Evolutionary conservation across 108 stramenopile species (phyloP).

Genomic region (Bacterosira constricta): DNA sequence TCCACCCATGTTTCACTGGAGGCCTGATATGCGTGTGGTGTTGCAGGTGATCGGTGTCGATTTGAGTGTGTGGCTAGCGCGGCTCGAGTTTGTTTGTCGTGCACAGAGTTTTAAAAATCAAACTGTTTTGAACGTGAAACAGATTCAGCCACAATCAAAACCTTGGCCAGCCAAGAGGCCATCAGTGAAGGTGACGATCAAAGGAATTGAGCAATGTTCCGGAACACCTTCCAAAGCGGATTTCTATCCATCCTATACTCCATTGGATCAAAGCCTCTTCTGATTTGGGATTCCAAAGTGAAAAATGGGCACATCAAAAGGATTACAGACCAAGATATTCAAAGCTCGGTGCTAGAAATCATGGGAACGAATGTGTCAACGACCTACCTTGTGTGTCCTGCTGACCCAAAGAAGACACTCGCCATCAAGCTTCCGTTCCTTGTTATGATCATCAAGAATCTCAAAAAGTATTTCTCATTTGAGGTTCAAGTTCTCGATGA

Average conservation of each 20-base stretch:
- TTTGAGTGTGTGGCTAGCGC: no score
- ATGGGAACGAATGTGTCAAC: slow-evolving; percentile 93
- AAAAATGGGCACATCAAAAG: slow-evolving; percentile 94
- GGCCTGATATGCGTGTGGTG: no score
- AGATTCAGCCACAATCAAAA: no score
- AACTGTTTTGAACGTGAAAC: no score
- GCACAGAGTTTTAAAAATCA: no score
- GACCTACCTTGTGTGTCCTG: slow-evolving; percentile 90
- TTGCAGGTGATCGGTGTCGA: no score
- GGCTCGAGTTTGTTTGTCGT: no score
- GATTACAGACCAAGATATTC: slow-evolving; percentile 92
- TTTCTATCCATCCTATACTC: slow-evolving; percentile 92
- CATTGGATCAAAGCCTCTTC: slow-evolving; percentile 90
- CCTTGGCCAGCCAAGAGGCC: no score
- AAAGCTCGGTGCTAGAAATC: slow-evolving; percentile 92
- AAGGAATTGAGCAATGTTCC: slow-evolving; percentile 72
- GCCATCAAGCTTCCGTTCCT: slow-evolving; percentile 93
- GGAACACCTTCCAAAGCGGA: slow-evolving; percentile 93
- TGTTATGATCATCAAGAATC: slow-evolving; percentile 94
- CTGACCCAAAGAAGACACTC: slow-evolving; percentile 82
- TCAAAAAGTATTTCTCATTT: slow-evolving; percentile 96
- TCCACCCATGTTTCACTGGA: not conserved
- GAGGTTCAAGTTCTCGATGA: slow-evolving; percentile 94
- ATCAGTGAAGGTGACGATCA: no score
- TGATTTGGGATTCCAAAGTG: slow-evolving; percentile 90